Percentiles rank a stretch among this genome's conserved stretches.
Evolutionary conservation across 331 rosid genomes (phyloP).

Genomic region (Saraca asoca): DNA sequence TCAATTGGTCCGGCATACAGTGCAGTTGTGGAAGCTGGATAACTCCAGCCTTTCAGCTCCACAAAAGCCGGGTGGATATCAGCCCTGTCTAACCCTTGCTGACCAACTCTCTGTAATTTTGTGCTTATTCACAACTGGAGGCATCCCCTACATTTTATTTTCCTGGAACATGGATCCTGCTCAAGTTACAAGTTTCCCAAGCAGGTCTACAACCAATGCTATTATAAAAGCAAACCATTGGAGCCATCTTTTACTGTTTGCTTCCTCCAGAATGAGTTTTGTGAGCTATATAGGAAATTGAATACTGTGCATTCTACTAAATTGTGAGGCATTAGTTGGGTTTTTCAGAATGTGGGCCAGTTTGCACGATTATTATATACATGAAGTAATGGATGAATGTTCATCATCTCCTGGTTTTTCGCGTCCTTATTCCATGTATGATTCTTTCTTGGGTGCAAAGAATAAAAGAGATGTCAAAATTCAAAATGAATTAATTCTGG

Average conservation of each 20-base stretch:
- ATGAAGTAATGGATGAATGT: constrained; percentile 8
- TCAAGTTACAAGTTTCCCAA: constrained; percentile 32
- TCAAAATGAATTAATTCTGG: too few relatives aligned
- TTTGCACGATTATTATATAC: constrained; percentile 31
- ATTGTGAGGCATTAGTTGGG: constrained; percentile 28
- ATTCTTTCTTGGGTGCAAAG: constrained; percentile 18
- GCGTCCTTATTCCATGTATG: background rate
- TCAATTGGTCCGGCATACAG: constrained; percentile 92
- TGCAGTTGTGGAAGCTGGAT: constrained; percentile 99
- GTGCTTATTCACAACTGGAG: constrained; percentile 17
- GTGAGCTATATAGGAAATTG: constrained; percentile 31
- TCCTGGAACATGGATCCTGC: constrained; percentile 33
- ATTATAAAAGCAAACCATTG: constrained; percentile 26
- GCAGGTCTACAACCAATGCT: constrained; percentile 26
- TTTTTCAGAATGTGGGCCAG: constrained; percentile 19
- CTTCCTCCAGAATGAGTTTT: constrained; percentile 30
- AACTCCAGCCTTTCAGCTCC: constrained; percentile 96
- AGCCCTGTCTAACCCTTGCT: constrained; percentile 53
- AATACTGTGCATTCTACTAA: constrained; percentile 27
- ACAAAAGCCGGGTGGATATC: constrained; percentile 76
- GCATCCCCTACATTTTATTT: background rate
- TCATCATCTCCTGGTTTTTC: constrained; percentile 18
- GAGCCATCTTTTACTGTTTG: constrained; percentile 22
- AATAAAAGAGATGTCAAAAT: background rate
- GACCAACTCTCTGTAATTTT: constrained; percentile 4